These are phyloP conservation scores for Cornus florida DNA, from an alignment of 148 eudicot species.

Conservation along the genomic window DNA sequence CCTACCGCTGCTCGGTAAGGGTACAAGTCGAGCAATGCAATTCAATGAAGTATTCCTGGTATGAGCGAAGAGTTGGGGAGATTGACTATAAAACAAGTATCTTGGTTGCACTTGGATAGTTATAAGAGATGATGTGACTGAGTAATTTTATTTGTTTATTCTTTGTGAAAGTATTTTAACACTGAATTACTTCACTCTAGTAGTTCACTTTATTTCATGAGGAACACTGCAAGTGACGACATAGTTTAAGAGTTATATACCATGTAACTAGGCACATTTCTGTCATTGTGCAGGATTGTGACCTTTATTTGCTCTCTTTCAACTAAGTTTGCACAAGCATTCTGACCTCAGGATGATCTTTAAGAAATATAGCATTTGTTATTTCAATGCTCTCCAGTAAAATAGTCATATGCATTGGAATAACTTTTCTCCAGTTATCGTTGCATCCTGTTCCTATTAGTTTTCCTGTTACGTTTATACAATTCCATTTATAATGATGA, in stretches of 20 bases:
- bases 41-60: background rate
- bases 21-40: background rate
- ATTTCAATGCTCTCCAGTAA: background rate
- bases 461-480: background rate
- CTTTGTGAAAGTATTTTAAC: too few species aligned
- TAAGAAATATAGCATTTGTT: background rate
- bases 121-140: background rate
- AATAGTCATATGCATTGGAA: constrained; percentile 1
- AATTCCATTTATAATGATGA: constrained; percentile 3
- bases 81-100: background rate
- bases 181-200: background rate
- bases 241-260: background rate
- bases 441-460: background rate
- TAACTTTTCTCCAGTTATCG: background rate
- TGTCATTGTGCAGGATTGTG: background rate
- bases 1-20: too few species aligned
- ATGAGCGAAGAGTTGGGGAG: background rate
- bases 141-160: too few species aligned
- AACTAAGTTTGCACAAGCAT: background rate
- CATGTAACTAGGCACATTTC: background rate
- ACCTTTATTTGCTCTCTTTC: background rate
- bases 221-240: background rate
- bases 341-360: background rate
- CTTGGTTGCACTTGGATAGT: background rate
- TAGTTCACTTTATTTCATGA: background rate